These are phyloP conservation scores for Mycothermus thermophilus DNA, from an alignment of 495 filamentous ascomycete genomes.

Conservation along the genomic window DNA sequence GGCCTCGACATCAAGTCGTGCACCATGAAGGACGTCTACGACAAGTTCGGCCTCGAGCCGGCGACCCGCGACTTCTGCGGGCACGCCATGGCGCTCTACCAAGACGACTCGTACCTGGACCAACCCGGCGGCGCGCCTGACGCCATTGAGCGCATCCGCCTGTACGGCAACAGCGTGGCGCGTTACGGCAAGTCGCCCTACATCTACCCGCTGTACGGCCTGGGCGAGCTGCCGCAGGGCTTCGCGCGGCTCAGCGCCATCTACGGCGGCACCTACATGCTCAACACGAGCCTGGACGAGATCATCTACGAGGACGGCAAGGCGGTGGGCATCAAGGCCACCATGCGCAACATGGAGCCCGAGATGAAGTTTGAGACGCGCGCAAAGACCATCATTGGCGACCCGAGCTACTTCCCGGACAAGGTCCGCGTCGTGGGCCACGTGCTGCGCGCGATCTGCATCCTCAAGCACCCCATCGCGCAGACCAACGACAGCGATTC, in stretches of 20 bases:
- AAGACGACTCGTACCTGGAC: constrained; percentile 73
- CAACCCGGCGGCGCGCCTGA: constrained; percentile 62
- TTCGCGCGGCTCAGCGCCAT: constrained; percentile 96
- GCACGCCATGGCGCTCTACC: constrained; percentile 94
- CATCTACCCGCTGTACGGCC: constrained; percentile 95
- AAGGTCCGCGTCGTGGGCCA: constrained; percentile 81
- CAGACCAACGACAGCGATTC: constrained; percentile 81
- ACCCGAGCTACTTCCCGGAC: constrained; percentile 89
- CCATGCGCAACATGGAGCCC: constrained; percentile 72
- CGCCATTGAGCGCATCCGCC: constrained; percentile 77
- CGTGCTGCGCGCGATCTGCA: constrained; percentile 90
- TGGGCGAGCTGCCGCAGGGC: constrained; percentile 94
- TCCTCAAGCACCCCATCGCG: constrained; percentile 86
- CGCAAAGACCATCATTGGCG: constrained; percentile 88
- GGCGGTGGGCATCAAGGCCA: constrained; percentile 88
- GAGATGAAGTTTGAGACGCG: constrained; percentile 93
- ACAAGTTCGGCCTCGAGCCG: constrained; percentile 90
- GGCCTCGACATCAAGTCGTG: constrained; percentile 64
- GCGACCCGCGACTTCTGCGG: constrained; percentile 91
- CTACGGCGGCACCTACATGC: constrained; percentile 98
- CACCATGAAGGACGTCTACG: constrained; percentile 95
- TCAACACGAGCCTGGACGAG: constrained; percentile 89
- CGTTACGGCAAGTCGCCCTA: constrained; percentile 98
- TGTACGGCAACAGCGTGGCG: constrained; percentile 97
- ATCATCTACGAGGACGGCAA: constrained; percentile 67